Evolutionary conservation across 2,329 filamentous ascomycete genomes (phyloP), one percentile per base, ranked within the genome.

Genomic region (Penicillium sp.): DNA sequence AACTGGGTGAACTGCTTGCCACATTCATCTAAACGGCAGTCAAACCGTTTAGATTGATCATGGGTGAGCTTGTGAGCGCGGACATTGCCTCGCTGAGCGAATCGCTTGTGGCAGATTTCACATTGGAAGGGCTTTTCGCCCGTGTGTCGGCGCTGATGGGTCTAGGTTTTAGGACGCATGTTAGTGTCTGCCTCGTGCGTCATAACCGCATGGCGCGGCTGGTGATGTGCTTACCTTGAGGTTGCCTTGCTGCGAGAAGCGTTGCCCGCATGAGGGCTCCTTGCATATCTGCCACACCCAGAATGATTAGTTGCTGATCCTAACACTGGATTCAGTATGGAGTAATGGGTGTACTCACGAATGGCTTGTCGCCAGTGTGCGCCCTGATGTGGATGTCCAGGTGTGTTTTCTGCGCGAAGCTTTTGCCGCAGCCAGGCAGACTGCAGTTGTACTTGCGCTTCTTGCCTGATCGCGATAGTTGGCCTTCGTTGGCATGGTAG

Each of bases 351-450:
- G 10, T 39, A 75, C 87, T 76, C 74, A 95, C 85, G 66, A 91
- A 96, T 53, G 91, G 91, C 66, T 89, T 93, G 47, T 86, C 82
- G 15, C 93, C 93, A 2, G 88, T 95, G 69, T 98, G 93, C 4
- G 86, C 84, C 56, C 90, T 80, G 40, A 81, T 83, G 67, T 98
- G 93, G 43, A 94, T 96, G 53, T 93, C 86, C 10, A 96, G 77
- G 61, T 97, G 91, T 1, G 90, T 95, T 71, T 91, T 95, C 65
- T 97, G 91, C 52, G 81, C 82, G 68, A 96, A 97, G 54, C 79
- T 82, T 74, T 93, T 94, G 59, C 77, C 75, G 68, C 91, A 97
- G 35, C 80, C 80, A 7, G 82, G 78, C 34, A 88, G 77, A 19
- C 77, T 78, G 70, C 93, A 98, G 17, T 79, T 72, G 66, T 91